phyloP scores from a whole-genome alignment of 306 rosid species.

The cucumber (Cucumis sativus) region DNA sequence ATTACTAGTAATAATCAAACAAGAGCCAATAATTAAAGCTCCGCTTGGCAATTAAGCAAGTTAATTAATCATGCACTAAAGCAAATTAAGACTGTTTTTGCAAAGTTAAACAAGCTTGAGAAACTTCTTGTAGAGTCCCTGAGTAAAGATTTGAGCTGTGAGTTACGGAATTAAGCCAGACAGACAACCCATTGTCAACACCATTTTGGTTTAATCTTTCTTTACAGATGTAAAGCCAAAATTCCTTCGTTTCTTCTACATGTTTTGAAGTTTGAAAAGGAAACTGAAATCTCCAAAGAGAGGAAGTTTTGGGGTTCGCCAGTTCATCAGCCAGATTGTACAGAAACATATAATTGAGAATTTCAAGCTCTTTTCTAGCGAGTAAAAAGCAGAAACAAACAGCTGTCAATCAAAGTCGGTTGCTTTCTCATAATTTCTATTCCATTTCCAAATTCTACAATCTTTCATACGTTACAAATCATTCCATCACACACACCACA shows the following conservation, averaged over 20 bases:
- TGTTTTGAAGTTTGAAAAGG: background rate
- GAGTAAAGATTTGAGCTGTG: too few species aligned
- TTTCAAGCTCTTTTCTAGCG: too few species aligned
- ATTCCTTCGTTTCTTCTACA: too few species aligned
- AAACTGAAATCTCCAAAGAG: background rate
- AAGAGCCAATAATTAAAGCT: too few species aligned
- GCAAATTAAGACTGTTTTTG: too few species aligned
- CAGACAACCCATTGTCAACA: background rate
- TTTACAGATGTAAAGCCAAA: too few species aligned
- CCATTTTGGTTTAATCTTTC: background rate
- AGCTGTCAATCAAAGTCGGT: background rate
- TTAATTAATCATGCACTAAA: background rate
- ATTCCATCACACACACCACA: background rate
- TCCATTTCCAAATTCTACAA: background rate
- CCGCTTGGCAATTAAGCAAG: background rate
- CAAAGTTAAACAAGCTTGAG: background rate
- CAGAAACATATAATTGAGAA: too few species aligned
- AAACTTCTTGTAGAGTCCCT: background rate
- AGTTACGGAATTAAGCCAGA: background rate
- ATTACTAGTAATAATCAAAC: too few species aligned
- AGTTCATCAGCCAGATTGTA: background rate
- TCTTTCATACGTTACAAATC: background rate
- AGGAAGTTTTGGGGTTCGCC: background rate
- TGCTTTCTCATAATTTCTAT: background rate
- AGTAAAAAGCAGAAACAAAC: background rate